Evolutionary conservation across 2,329 filamentous ascomycete genomes (phyloP), one percentile per base, ranked within the genome.

Genomic region (Thielaviopsis euricoi): DNA sequence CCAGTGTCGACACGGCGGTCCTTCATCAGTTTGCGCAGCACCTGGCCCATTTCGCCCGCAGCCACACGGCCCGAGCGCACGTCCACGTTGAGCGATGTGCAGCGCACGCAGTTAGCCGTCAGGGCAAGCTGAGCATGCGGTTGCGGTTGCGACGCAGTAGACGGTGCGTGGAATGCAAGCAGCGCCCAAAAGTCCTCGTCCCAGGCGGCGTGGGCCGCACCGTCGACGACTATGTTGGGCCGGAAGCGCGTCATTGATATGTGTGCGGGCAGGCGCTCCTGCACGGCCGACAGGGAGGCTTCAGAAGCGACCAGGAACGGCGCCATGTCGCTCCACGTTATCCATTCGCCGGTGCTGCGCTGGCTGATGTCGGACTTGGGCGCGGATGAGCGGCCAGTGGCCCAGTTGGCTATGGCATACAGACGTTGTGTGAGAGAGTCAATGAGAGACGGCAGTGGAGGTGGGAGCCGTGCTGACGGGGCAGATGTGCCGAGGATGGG

Each of bases 171-270:
- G 46, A 85, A 66, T 17, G 68, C 67, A 37, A 88, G 68, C 64
- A 83, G 80, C 2, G 72, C 78, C 86, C 85, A 89, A 65, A 78
- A 87, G 66, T 89, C 86, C 67, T 89, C 85, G 13, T 83, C 82
- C 66, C 79, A 89, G 1, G 79, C 70, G 10, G 69, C 67, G 4
- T 78, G 75, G 2, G 81, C 77, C 1, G 89, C 69, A 4, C 26
- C 56, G 52, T 51, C 53, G 12, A 61, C 37, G 1, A 89, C 81
- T 52, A 89, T 78, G 66, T 88, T 89, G 0, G 85, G 83, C 40
- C 86, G 79, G 67, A 89, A 86, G 64, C 85, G 85, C 46, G 76
- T 77, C 66, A 86, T 79, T 1, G 53, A 52, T 7, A 59, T n/a
- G 17, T n/a, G 52, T 19, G 23, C 37, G 3, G 46, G n/a, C 6